A percentile compares a stretch with the other conserved stretches of the same genome.
Conservation (phyloP, 805 yeast genomes). For the Suhomyces prunicola region DNA sequence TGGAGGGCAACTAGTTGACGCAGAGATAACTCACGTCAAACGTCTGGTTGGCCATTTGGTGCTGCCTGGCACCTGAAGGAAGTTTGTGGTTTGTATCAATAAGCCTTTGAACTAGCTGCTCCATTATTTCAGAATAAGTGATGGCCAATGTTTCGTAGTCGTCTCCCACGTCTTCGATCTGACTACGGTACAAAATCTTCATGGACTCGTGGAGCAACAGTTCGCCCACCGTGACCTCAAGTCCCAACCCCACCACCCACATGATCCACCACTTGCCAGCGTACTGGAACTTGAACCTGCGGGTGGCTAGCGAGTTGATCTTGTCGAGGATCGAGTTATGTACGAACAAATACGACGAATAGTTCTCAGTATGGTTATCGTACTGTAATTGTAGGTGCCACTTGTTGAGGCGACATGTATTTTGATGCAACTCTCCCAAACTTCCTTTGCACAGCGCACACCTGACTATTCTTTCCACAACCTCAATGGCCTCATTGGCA, state of each 20-base stretch:
- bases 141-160: constrained; percentile 17
- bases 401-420: constrained; percentile 7
- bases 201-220: constrained; percentile 18
- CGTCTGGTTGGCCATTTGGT: constrained; percentile 2
- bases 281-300: constrained; percentile 25
- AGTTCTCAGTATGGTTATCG: constrained; percentile 10
- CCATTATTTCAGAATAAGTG: constrained; percentile 11
- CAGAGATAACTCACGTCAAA: constrained; percentile 24
- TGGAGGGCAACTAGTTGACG: constrained; percentile 15
- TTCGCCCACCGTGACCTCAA: constrained; percentile 23
- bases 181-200: constrained; percentile 24
- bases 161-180: constrained; percentile 7
- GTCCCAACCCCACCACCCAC: constrained; percentile 39
- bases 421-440: constrained; percentile 38
- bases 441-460: constrained; percentile 37
- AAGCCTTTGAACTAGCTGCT: not conserved
- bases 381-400: constrained; percentile 9
- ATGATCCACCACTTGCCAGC: constrained; percentile 16
- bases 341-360: constrained; percentile 16
- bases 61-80: not conserved
- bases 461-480: constrained; percentile 8
- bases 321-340: constrained; percentile 31
- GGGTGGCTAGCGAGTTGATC: constrained; percentile 36
- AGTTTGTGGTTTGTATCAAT: not conserved
- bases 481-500: constrained; percentile 6